A percentile compares a stretch with the other conserved stretches of the same genome.
phyloP scores from a whole-genome alignment of 2,329 filamentous ascomycete species.

The Arthrobotrys pseudoclavata region DNA sequence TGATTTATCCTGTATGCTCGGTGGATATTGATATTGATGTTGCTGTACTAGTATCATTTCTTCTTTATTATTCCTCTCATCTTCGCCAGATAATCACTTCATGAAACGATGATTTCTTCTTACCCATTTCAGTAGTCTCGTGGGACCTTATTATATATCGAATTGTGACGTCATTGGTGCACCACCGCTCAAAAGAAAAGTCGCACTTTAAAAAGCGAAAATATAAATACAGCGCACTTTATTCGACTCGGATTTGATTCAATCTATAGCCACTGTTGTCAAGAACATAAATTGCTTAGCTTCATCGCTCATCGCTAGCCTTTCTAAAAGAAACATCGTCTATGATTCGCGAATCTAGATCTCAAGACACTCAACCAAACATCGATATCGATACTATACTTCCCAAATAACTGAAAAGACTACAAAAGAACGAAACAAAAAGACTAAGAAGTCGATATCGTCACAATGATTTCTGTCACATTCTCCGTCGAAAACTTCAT shows the following conservation, averaged over 20 bases:
- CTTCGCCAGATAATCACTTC: neutral
- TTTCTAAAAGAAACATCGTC: neutral
- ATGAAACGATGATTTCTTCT: neutral
- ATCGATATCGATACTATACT: neutral
- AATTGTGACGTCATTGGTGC: constrained; percentile 51
- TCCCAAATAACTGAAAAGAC: neutral
- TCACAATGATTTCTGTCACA: constrained; percentile 42
- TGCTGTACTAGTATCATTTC: constrained; percentile 23
- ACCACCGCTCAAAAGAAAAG: constrained; percentile 26
- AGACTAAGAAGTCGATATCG: neutral
- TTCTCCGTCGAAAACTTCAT: constrained; percentile 50
- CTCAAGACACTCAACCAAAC: constrained; percentile 1
- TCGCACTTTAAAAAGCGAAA: constrained; percentile 16
- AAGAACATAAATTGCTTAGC: neutral
- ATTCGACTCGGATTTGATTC: neutral
- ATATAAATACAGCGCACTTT: constrained; percentile 5
- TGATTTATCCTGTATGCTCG: constrained; percentile 2
- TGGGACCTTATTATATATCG: neutral
- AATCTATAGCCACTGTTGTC: neutral
- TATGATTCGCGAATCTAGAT: neutral
- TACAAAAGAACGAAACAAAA: neutral
- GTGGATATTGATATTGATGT: constrained; percentile 12
- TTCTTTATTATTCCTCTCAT: neutral
- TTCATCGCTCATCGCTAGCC: neutral
- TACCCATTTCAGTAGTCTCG: neutral